A percentile compares a stretch with the other conserved stretches of the same genome.
Evolutionary conservation across 2,329 filamentous ascomycete species (phyloP).

Genomic region (Sporothrix phasma): DNA sequence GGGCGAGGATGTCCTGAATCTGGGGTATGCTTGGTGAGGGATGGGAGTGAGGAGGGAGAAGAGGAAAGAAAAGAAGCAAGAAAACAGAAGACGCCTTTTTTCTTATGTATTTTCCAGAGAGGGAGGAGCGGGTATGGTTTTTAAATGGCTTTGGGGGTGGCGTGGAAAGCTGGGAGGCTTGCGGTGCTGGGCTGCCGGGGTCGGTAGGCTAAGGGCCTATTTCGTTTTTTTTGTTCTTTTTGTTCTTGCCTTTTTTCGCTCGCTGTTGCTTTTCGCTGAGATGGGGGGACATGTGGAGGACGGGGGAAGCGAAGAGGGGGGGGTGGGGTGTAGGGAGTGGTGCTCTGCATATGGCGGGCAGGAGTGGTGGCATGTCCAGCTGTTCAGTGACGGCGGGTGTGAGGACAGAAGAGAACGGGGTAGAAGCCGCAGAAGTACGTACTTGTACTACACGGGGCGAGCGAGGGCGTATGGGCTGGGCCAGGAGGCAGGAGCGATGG

Average conservation of each 20-base stretch:
- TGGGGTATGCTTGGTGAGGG: neutral
- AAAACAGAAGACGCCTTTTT: constrained; percentile 7
- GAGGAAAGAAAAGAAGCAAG: neutral
- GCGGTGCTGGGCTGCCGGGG: constrained; percentile 10
- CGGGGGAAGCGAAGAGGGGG: constrained; percentile 11
- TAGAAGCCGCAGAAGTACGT: constrained; percentile 11
- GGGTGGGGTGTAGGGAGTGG: constrained; percentile 7
- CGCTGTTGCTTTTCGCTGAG: constrained; percentile 7
- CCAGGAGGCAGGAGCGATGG: constrained; percentile 4
- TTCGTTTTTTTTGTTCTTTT: constrained; percentile 9
- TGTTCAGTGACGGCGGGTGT: neutral
- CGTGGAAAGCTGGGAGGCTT: neutral
- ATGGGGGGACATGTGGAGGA: constrained; percentile 14
- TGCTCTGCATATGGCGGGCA: neutral
- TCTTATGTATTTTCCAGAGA: constrained; percentile 8
- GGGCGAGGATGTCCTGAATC: neutral
- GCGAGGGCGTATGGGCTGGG: neutral
- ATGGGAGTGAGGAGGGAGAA: neutral
- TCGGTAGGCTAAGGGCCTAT: constrained; percentile 17
- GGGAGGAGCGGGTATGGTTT: constrained; percentile 16
- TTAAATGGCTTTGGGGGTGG: constrained; percentile 17
- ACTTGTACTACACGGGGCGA: neutral
- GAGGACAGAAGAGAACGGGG: constrained; percentile 8
- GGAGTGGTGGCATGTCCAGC: constrained; percentile 10
- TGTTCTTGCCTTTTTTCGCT: constrained; percentile 8